Evolutionary conservation across 2,329 filamentous ascomycete species (phyloP), one percentile per base, ranked within the genome.

Genomic region (Malbranchea cinnamomea): DNA sequence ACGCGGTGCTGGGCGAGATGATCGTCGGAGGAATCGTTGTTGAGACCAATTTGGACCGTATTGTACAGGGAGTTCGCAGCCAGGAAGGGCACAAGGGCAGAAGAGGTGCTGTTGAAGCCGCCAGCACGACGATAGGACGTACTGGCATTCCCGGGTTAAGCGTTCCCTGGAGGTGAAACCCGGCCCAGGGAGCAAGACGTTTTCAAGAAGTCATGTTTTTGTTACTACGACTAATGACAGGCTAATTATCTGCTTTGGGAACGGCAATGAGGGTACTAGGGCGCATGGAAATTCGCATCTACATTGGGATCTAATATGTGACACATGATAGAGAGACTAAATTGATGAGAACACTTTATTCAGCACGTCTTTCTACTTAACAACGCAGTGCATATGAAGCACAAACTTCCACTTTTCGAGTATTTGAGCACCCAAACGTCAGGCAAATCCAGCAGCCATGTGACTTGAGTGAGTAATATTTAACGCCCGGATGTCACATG

Each of bases 11-110:
- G 6, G 76, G 74, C 34, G 87, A 95, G 64, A 92, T 95, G 82
- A 79, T 95, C 33, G 81, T 93, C 10, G 87, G 87, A 9, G 87
- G 87, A 1, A 83, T 94, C 9, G 87, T 95, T 10, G 75, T 95
- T 14, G 87, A 95, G 61, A 94, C 87, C 18, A 82, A 78, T 45
- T 58, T 92, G 37, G 84, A 93, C 34, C 76, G 76, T 52, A 89
- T 95, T 32, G 80, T 94, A 4, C 70, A 81, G 19, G 85, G 82
- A 1, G 87, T 95, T 4, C 75, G 65, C 34, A 68, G 44, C 27
- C 56, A 62, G 37, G 58, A 60, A 32, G 59, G 56, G 8, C 43
- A 44, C 5, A 38, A 48, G 31, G 59, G 57, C 11, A 62, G 59
- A 40, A 54, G 49, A 40, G 58, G 44, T 35, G 57, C 57, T 18